Conservation (phyloP, 306 rosid species). For the Cucurbita argyrosperma region DNA sequence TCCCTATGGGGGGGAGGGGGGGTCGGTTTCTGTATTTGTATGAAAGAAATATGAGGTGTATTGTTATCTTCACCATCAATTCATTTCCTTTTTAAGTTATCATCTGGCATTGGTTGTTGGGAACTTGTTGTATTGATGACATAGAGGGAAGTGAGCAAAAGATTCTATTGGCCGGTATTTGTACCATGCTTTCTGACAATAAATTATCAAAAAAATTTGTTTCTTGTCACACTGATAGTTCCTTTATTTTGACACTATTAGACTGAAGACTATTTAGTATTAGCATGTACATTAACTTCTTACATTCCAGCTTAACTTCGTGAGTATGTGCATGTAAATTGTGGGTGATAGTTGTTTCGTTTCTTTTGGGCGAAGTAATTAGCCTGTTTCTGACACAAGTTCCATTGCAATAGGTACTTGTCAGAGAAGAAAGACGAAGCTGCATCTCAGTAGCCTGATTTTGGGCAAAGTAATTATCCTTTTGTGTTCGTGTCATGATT, state of each 20-base stretch:
- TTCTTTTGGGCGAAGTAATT: background rate
- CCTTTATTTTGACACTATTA: background rate
- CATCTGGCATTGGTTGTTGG: background rate
- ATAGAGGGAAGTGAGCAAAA: background rate
- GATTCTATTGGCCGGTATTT: background rate
- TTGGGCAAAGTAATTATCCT: background rate
- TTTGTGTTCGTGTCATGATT: background rate
- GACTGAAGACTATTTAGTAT: background rate
- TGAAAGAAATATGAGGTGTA: too few species aligned
- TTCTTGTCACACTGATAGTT: background rate
- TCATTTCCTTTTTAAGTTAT: background rate
- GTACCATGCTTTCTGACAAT: background rate
- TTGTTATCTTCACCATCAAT: too few species aligned
- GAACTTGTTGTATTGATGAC: too few species aligned
- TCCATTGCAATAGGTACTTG: conserved; percentile 28
- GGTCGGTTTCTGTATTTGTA: too few species aligned
- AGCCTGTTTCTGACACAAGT: background rate
- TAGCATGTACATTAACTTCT: background rate
- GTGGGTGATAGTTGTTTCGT: background rate
- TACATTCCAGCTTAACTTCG: background rate
- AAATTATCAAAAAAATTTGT: background rate
- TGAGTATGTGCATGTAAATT: background rate
- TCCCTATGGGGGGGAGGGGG: too few species aligned
- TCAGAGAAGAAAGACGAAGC: conserved; percentile 35
- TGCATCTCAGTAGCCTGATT: conserved; percentile 19